phyloP scores from a whole-genome alignment of 1,139 yeast genomes.

The Kurtzmaniella natalensis region DNA sequence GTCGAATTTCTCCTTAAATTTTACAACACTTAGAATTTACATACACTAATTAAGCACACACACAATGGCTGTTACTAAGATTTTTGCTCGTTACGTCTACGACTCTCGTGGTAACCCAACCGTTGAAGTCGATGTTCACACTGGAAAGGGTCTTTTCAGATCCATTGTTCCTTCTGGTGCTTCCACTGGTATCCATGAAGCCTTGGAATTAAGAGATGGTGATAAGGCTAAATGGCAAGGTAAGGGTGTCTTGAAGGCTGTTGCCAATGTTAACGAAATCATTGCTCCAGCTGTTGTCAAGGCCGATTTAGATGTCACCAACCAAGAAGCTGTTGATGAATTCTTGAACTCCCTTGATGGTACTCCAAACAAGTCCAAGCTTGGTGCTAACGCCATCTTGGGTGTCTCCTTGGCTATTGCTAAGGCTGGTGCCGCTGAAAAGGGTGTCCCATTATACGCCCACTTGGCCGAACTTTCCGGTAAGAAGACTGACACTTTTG shows the following conservation, averaged over 20 bases:
- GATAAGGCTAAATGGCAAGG: constrained; percentile 94
- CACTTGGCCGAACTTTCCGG: constrained; percentile 74
- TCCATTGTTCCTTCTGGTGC: constrained; percentile 97
- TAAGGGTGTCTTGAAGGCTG: constrained; percentile 92
- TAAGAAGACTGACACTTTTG: constrained; percentile 59
- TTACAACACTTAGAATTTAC: constrained; percentile 1
- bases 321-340: constrained; percentile 77
- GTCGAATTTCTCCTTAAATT: constrained; percentile 1
- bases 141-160: constrained; percentile 84
- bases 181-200: constrained; percentile 93
- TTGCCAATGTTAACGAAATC: constrained; percentile 80
- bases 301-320: constrained; percentile 68
- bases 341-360: constrained; percentile 80
- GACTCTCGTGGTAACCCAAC: constrained; percentile 99
- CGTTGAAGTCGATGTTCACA: constrained; percentile 88
- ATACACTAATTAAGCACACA: constrained; percentile 3
- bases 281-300: constrained; percentile 85
- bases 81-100: constrained; percentile 89
- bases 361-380: constrained; percentile 88
- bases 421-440: constrained; percentile 93
- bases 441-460: constrained; percentile 79
- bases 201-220: constrained; percentile 91
- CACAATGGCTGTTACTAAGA: constrained; percentile 49
- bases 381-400: constrained; percentile 93
- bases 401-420: constrained; percentile 94